Conservation (phyloP, 352 stramenopile genomes). For the Pythium chondricola region DNA sequence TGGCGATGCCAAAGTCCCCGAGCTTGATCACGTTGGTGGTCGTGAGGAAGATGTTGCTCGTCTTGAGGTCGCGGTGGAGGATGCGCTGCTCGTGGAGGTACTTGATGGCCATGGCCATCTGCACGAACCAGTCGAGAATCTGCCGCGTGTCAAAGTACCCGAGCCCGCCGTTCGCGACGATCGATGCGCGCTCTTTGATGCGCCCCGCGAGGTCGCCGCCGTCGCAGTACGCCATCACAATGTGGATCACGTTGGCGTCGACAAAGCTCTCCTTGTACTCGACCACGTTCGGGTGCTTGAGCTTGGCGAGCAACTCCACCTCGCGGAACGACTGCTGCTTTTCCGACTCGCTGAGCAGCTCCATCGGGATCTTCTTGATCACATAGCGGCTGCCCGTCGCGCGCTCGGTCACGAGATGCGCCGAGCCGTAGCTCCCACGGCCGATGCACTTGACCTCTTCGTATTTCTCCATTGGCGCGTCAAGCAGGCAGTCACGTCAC, state of each 20-base stretch:
- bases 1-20: slow-evolving; percentile 92
- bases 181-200: slow-evolving; percentile 46
- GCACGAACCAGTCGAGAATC: slow-evolving; percentile 88
- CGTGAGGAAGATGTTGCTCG: slow-evolving; percentile 91
- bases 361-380: slow-evolving; percentile 85
- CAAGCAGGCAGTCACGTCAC: too few species aligned
- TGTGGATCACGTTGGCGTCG: slow-evolving; percentile 79
- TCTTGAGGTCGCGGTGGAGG: slow-evolving; percentile 93
- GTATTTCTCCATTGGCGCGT: slow-evolving; percentile 77
- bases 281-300: slow-evolving; percentile 93
- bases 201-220: slow-evolving; percentile 73
- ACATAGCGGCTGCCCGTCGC: slow-evolving; percentile 44
- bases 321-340: slow-evolving; percentile 76
- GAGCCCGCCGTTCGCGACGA: slow-evolving; percentile 22
- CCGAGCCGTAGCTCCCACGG: slow-evolving; percentile 68
- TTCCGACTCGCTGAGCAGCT: slow-evolving; percentile 71
- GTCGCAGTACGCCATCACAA: slow-evolving; percentile 96
- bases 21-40: slow-evolving; percentile 86
- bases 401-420: slow-evolving; percentile 52
- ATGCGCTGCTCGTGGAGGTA: slow-evolving; percentile 91
- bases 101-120: slow-evolving; percentile 92
- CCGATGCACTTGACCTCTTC: slow-evolving; percentile 73
- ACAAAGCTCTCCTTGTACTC: slow-evolving; percentile 92
- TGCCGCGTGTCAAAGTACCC: slow-evolving; percentile 55
- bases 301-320: slow-evolving; percentile 86